These are phyloP conservation scores for Tricholoma hemisulphureum DNA, from an alignment of 768 basidiomycete species.

Conservation along the genomic window DNA sequence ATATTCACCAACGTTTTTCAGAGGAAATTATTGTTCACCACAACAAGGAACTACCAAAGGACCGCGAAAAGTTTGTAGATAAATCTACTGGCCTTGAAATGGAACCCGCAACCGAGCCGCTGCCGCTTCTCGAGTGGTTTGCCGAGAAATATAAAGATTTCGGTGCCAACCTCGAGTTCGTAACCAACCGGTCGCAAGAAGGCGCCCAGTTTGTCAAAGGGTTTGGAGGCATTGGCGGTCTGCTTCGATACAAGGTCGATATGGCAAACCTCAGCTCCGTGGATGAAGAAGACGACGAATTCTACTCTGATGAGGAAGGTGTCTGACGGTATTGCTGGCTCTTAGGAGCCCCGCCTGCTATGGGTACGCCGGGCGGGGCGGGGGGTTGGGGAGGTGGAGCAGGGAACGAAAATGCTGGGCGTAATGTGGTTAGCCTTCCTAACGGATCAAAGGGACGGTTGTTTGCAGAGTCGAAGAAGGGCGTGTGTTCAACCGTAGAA, in stretches of 20 bases:
- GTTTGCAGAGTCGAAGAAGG: not conserved
- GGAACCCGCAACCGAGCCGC: conserved; percentile 83
- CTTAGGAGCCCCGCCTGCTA: conserved; percentile 70
- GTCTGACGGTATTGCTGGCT: conserved; percentile 89
- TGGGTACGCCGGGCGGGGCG: conserved; percentile 71
- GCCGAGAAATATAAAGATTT: conserved; percentile 98
- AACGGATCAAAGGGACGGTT: not conserved
- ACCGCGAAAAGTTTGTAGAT: conserved; percentile 93
- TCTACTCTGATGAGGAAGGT: conserved; percentile 70
- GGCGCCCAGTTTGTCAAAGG: conserved; percentile 98
- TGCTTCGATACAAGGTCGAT: conserved; percentile 97
- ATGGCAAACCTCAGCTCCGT: conserved; percentile 73
- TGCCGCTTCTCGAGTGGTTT: conserved; percentile 95
- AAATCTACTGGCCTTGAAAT: conserved; percentile 94
- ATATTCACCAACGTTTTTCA: conserved; percentile 24
- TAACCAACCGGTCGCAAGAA: conserved; percentile 95
- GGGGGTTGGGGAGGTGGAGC: conserved; percentile 31
- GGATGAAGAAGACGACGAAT: conserved; percentile 88
- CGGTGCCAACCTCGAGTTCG: conserved; percentile 92
- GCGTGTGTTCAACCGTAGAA: not conserved
- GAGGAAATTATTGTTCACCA: conserved; percentile 83
- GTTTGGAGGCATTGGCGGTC: conserved; percentile 96
- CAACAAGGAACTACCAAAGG: conserved; percentile 84
- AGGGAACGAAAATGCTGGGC: not conserved
- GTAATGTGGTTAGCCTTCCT: not conserved